Base-by-base conservation (phyloP, 148 eudicot genomes). In the Rhododendron vialii region DNA sequence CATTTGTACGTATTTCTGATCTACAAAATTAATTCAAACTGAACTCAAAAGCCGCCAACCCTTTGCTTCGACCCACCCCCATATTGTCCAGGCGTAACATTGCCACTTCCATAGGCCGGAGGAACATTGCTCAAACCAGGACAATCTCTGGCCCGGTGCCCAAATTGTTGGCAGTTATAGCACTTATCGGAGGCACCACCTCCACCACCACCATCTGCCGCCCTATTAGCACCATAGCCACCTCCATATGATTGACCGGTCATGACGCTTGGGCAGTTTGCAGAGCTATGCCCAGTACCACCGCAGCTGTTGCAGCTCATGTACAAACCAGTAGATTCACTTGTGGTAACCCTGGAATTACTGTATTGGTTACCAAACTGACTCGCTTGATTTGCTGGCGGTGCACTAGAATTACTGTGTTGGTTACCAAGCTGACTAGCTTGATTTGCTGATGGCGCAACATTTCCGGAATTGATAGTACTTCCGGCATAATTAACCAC, bases 71-170 rank as follows among this genome's bases (percentile, higher is more conserved):
- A 88, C 57, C 55, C 87, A 82, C 92, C 92, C 18, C 93, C 92
- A 41, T 91, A 93, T 85, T 92, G 89, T 80, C 92, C 93, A 41
- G 98, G 77, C 18, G 83, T 81, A 14, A 80, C 76, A 87, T 84
- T 92, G 78, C 82, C 83, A 33, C 88, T 84, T 26, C 98, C 96
- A 90, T 94, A 91, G 38, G 94, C 94, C 30, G 98, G 89, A 87
- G 94, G 91, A 26, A 87, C 92, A 85, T 92, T 86, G 71, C 88
- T 80, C 59, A 85, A 35, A 43, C 91, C 90, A 47, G 98, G 98
- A 63, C 98, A 96, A 83, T 96, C 92, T 82, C 84, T 92, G 0
- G 99, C 96, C 92, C 92, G 94, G 87, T 96, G 99, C 85, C 99
- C 99, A 63, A 67, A 0, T 78, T 93, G 92, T 85, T 94, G 93